Evolutionary conservation across 208 protist genomes (phyloP).

Genomic region (Leishmania gerbilli): DNA sequence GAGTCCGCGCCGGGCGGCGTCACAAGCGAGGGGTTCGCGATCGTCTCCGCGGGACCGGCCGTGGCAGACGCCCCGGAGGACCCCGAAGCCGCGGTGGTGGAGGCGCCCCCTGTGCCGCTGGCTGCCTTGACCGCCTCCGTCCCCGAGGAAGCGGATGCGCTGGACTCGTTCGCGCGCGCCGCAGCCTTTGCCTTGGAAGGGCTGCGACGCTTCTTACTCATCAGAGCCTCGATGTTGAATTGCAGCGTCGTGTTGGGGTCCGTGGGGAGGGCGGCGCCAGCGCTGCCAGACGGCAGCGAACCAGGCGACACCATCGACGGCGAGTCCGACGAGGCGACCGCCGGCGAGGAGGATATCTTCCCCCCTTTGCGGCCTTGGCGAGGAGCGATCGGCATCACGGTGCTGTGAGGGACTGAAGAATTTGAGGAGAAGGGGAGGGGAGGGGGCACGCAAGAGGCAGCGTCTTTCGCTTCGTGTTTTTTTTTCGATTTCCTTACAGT

Average conservation of each 20-base stretch:
- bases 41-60: constrained; percentile 13
- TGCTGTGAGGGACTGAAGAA: not conserved
- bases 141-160: constrained; percentile 8
- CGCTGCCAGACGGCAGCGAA: constrained; percentile 35
- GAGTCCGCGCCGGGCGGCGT: constrained; percentile 43
- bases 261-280: constrained; percentile 19
- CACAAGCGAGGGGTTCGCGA: constrained; percentile 32
- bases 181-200: constrained; percentile 28
- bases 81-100: constrained; percentile 3
- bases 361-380: constrained; percentile 88
- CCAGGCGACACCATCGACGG: constrained; percentile 59
- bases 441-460: constrained; percentile 14
- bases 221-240: constrained; percentile 53
- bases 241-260: constrained; percentile 40
- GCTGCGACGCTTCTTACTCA: constrained; percentile 42
- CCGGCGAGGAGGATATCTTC: constrained; percentile 76
- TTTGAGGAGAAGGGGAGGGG: constrained; percentile 4
- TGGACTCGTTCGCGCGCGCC: constrained; percentile 9
- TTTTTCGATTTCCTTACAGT: not conserved
- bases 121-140: constrained; percentile 1
- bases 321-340: constrained; percentile 41
- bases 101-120: constrained; percentile 1
- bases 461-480: constrained; percentile 1
- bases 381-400: constrained; percentile 65
- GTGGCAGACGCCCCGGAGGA: constrained; percentile 7